Base-by-base conservation (phyloP, 2,329 filamentous ascomycete genomes). In the Hypoxylon sp. region DNA sequence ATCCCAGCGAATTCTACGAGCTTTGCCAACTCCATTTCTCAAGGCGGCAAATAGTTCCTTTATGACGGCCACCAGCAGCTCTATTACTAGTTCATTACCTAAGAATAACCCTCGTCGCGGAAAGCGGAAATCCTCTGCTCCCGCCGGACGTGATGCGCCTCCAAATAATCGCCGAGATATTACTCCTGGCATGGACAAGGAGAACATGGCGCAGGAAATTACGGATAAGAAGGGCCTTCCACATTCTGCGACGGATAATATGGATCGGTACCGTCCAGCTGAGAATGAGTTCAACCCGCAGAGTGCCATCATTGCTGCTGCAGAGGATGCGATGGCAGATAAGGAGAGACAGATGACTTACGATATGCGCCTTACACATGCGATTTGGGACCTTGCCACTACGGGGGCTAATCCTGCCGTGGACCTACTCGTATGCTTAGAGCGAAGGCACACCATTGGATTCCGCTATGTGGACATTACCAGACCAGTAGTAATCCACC, bases 391-490 rank as follows among this genome's bases (percentile, higher is more conserved):
- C 64, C 85, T 96, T 16, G 93, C 96, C 1, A 98, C 95, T 0
- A 91, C 90, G 0, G 91, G 94, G 51, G 93, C 94, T 1, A 98
- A 99, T 75, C 96, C 96, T 0, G 95, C 96, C 0, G 93, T 97
- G 0, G 96, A 99, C 77, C 81, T 99, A 16, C 83, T 99, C 0
- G 92, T 97, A 4, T 99, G 96, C 75, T 84, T 99, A 1, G 96
- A 99, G 78, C 89, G 96, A 20, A 87, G 92, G 26, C 93, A 97
- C 73, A 89, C 92, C 0, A 97, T 99, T 72, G 96, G 96, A 0
- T 99, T 99, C 80, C 89, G 94, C 51, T 99, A 99, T 75, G 95
- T 97, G 16, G 96, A 99, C 76, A 97, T 99, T 70, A 96, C 91
- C 4, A 88, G 93, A 7, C 88, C 93, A 0, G 92, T 98, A 0